Percentiles rank a stretch among this genome's conserved stretches.
These are phyloP conservation scores for Blastomyces percursus DNA, from an alignment of 2,329 filamentous ascomycete species.

Conservation along the genomic window DNA sequence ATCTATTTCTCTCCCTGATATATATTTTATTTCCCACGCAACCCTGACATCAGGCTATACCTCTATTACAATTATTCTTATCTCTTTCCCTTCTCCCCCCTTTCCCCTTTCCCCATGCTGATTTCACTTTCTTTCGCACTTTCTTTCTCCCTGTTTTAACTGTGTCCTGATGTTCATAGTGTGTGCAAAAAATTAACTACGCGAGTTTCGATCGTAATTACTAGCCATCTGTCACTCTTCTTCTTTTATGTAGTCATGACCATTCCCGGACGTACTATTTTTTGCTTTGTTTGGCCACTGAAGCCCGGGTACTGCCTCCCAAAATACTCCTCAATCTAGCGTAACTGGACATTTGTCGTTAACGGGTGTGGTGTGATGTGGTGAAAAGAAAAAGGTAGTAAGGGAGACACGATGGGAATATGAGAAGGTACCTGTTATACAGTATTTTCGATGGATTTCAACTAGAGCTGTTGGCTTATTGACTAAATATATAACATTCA, in stretches of 20 bases:
- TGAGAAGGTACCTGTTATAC: too few species aligned
- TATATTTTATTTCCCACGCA: neutral
- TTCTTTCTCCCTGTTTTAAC: neutral
- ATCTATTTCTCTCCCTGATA: neutral
- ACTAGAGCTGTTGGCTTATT: too few species aligned
- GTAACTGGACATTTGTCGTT: neutral
- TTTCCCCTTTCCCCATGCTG: neutral
- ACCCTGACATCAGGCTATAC: neutral
- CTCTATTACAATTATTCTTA: neutral
- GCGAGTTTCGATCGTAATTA: neutral
- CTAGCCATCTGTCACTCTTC: too few species aligned
- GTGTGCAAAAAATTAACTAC: neutral
- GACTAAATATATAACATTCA: too few species aligned
- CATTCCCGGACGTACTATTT: neutral
- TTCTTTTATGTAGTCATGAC: neutral
- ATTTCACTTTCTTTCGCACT: neutral
- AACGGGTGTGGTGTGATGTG: too few species aligned
- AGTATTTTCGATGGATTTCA: too few species aligned
- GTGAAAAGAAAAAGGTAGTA: too few species aligned
- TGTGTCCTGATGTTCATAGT: neutral
- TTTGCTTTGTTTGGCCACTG: neutral
- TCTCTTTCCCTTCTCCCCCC: neutral
- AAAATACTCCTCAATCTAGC: neutral
- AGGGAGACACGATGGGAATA: too few species aligned
- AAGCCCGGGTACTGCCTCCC: neutral